Base-by-base conservation (phyloP, 2,329 filamentous ascomycete genomes). In the Fusarium zealandicum region DNA sequence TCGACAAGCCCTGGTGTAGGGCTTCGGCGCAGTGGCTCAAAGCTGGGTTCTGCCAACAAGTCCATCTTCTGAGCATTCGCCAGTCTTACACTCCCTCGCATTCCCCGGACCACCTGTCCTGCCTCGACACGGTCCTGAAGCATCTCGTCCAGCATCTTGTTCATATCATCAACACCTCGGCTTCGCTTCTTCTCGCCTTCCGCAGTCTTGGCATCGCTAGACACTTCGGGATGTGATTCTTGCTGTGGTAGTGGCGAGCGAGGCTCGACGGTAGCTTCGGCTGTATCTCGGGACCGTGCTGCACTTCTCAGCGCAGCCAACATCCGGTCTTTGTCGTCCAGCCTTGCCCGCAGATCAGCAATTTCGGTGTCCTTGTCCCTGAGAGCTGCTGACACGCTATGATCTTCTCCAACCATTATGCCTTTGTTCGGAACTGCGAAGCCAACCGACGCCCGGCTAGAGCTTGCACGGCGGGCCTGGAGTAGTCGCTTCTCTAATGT, bases 271-370 rank as follows among this genome's bases (percentile, higher is more conserved):
- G 70, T 65, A 6, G 72, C 80, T 62, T 93, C 90, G 6, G 92
- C 92, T 4, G 87, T 85, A 59, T 97, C 93, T 43, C 93, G 86
- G 59, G 93, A 95, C 49, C 93, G 87, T 10, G 92, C 89, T 2
- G 92, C 92, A 59, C 85, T 93, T 35, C 92, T 87, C 46, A 99
- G 80, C 1, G 95, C 95, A 4, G 88, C 80, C 46, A 98, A 81
- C 92, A 98, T 99, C 10, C 90, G 85, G 71, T 97, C 93, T 73
- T 97, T 97, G 75, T 98, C 93, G 65, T 98, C 93, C 1, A 98
- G 80, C 57, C 92, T 86, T 18, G 91, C 89, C 9, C 92, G 86
- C n/a, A 99, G 82, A 64, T 96, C 93, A 7, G 89, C 87, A 69
- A 99, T 97, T 74, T 98, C 93, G 17, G 87, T 84, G 66, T 99